A percentile compares a stretch with the other conserved stretches of the same genome.
Conservation (phyloP, 1,284 basidiomycete genomes). For the Boletellus deceptivus region DNA sequence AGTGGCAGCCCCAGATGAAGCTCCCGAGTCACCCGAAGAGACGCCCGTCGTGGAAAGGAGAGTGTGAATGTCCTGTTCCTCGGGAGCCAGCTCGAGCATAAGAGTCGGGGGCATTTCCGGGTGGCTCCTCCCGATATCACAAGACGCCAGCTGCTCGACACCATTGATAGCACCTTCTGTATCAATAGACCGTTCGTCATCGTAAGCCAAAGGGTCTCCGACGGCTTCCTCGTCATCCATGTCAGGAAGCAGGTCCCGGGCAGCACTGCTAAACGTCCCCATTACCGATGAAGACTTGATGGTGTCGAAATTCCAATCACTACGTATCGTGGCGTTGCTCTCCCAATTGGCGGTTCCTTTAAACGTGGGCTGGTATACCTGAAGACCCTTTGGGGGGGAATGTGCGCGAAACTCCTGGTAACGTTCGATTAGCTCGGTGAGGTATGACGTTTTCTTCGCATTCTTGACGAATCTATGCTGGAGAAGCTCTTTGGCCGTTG, state of each 20-base stretch:
- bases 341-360: conserved; percentile 64
- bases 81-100: conserved; percentile 50
- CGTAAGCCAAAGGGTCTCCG: conserved; percentile 40
- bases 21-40: conserved; percentile 37
- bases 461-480: conserved; percentile 89
- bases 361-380: conserved; percentile 54
- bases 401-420: conserved; percentile 68
- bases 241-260: conserved; percentile 60
- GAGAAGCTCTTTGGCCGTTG: conserved; percentile 87
- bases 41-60: conserved; percentile 37
- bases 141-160: conserved; percentile 47
- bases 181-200: conserved; percentile 51
- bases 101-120: conserved; percentile 68
- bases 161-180: conserved; percentile 61
- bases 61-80: conserved; percentile 43
- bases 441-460: conserved; percentile 77
- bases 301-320: conserved; percentile 97
- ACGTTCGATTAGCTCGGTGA: conserved; percentile 85
- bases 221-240: conserved; percentile 53
- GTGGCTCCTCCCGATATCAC: conserved; percentile 50
- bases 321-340: conserved; percentile 67
- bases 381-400: conserved; percentile 53
- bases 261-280: conserved; percentile 69
- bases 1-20: conserved; percentile 34
- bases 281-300: conserved; percentile 71